These are phyloP conservation scores for Hirsutella rhossiliensis DNA, from an alignment of 2,329 filamentous ascomycete genomes.

Conservation along the genomic window DNA sequence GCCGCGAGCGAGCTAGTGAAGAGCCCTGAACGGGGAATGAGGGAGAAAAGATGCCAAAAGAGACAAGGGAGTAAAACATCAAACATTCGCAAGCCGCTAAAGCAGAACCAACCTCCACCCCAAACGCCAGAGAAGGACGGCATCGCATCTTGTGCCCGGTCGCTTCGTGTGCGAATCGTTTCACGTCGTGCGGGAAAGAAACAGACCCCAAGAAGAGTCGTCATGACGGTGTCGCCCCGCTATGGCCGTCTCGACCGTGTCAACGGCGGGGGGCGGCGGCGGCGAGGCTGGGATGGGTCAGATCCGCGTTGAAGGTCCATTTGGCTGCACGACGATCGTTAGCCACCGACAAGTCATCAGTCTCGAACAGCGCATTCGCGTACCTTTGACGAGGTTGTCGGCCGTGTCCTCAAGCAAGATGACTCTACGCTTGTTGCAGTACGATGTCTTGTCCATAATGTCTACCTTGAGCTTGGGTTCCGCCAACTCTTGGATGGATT, in stretches of 20 bases:
- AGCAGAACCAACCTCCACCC: neutral
- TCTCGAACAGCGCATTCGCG: neutral
- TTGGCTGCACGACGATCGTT: slow-evolving; percentile 19
- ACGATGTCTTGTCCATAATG: slow-evolving; percentile 96
- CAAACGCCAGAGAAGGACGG: slow-evolving; percentile 1
- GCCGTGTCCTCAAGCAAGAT: slow-evolving; percentile 89
- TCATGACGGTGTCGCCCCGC: neutral
- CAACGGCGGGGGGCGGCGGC: too few species aligned
- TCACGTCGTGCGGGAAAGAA: neutral
- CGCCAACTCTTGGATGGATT: slow-evolving; percentile 76
- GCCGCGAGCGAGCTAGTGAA: neutral
- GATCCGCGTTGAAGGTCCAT: slow-evolving; percentile 26
- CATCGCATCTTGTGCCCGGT: neutral
- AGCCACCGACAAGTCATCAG: neutral
- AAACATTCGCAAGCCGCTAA: neutral
- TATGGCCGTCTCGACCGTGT: too few species aligned
- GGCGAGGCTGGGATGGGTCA: neutral
- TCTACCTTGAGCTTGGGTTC: slow-evolving; percentile 89
- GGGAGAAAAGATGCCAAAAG: neutral
- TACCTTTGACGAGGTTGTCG: slow-evolving; percentile 80
- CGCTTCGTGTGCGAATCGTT: slow-evolving; percentile 3
- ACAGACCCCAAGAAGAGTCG: neutral
- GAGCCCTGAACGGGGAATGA: neutral
- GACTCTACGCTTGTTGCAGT: slow-evolving; percentile 84
- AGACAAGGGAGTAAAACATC: neutral